Evolutionary conservation across 495 filamentous ascomycete genomes (phyloP).

Genomic region (Cercophora newfieldiana): DNA sequence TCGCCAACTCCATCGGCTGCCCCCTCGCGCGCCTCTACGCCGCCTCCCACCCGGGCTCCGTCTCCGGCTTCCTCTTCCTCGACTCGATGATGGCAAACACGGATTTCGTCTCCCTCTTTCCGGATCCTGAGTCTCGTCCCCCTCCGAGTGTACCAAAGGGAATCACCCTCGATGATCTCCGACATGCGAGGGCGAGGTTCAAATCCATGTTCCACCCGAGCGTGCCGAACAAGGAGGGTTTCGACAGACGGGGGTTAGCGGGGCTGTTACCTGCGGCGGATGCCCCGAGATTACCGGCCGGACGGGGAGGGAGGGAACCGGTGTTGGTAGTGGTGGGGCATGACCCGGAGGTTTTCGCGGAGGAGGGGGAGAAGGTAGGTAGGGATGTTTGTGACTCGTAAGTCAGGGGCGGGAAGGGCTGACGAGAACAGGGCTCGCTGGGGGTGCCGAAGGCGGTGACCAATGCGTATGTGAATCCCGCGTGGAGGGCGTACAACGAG

Average conservation of each 20-base stretch:
- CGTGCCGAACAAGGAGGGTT: constrained; percentile 55
- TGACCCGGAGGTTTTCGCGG: constrained; percentile 58
- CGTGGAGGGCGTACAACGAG: constrained; percentile 59
- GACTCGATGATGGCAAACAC: constrained; percentile 64
- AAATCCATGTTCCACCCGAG: constrained; percentile 51
- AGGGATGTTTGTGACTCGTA: too few relatives aligned
- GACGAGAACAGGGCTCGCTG: constrained; percentile 22
- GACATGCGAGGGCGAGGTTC: constrained; percentile 43
- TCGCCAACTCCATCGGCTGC: constrained; percentile 62
- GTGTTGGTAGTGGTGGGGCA: constrained; percentile 60
- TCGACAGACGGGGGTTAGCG: constrained; percentile 52
- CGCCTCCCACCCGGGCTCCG: constrained; percentile 42
- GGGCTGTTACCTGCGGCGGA: constrained; percentile 53
- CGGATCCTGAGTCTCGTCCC: constrained; percentile 56
- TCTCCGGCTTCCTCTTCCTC: constrained; percentile 55
- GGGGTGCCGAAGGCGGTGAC: constrained; percentile 43
- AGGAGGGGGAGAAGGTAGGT: constrained; percentile 40
- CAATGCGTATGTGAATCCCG: constrained; percentile 54
- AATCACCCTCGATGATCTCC: constrained; percentile 48
- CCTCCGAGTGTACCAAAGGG: constrained; percentile 41
- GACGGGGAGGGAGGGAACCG: constrained; percentile 38
- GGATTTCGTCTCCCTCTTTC: constrained; percentile 60
- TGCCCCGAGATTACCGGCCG: constrained; percentile 46
- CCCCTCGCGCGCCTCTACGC: constrained; percentile 59
- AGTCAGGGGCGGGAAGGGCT: too few relatives aligned